phyloP scores from a whole-genome alignment of 2,329 filamentous ascomycete species.

The Hypoxylon sp. region DNA sequence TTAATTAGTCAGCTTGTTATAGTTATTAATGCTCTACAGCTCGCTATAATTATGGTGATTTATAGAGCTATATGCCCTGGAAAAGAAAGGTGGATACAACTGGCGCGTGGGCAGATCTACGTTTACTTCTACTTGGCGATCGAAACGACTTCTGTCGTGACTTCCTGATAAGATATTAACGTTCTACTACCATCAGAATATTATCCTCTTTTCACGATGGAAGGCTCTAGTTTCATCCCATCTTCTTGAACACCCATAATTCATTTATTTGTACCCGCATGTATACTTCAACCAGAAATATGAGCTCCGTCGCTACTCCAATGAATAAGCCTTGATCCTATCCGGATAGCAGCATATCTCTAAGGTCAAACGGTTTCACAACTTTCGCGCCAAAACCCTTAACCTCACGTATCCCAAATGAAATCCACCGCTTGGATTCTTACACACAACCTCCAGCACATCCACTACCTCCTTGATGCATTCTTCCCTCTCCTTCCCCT shows the following conservation, averaged over 20 bases:
- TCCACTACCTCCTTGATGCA: slow-evolving; percentile 69
- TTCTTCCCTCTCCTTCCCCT: slow-evolving; percentile 64
- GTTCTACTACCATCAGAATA: background rate
- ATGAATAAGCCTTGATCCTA: too few relatives aligned
- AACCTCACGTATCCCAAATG: slow-evolving; percentile 69
- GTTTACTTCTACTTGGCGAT: too few relatives aligned
- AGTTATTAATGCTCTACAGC: too few relatives aligned
- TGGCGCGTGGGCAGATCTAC: too few relatives aligned
- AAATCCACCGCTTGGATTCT: slow-evolving; percentile 70
- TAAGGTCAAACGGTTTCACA: slow-evolving; percentile 28
- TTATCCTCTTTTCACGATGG: background rate
- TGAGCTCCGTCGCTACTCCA: too few relatives aligned
- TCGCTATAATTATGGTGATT: too few relatives aligned
- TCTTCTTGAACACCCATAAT: background rate
- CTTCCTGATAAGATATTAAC: too few relatives aligned
- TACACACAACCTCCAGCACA: slow-evolving; percentile 69
- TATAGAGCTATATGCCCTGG: too few relatives aligned
- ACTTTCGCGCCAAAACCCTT: slow-evolving; percentile 63
- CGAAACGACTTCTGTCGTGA: too few relatives aligned
- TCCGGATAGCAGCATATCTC: background rate
- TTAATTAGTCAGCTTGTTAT: too few relatives aligned
- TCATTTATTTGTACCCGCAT: background rate
- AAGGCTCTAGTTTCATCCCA: background rate
- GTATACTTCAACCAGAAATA: background rate
- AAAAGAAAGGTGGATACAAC: too few relatives aligned